Evolutionary conservation across 495 filamentous ascomycete genomes (phyloP).

Genomic region (Aspergillus olivimuriae): DNA sequence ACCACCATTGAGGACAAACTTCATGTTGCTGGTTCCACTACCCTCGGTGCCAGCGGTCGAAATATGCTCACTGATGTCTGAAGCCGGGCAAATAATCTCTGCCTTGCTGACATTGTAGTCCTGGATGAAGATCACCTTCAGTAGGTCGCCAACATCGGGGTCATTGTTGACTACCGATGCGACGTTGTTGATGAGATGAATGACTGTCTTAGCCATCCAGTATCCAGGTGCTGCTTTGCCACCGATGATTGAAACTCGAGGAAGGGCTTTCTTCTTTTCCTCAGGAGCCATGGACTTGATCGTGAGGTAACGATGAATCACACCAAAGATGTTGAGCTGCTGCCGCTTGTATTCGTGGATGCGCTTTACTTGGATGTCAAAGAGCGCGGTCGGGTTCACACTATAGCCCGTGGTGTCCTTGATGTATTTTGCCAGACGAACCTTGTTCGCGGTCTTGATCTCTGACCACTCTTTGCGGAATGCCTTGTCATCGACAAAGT

Average conservation of each 20-base stretch:
- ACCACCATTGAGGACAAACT: conserved; percentile 95
- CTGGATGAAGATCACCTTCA: conserved; percentile 95
- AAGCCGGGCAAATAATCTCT: conserved; percentile 90
- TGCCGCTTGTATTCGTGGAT: conserved; percentile 99
- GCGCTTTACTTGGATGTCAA: conserved; percentile 97
- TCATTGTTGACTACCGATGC: conserved; percentile 90
- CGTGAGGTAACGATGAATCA: conserved; percentile 88
- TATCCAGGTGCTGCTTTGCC: conserved; percentile 97
- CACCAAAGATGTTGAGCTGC: conserved; percentile 97
- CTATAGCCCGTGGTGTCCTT: conserved; percentile 68
- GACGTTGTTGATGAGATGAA: conserved; percentile 91
- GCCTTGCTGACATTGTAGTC: conserved; percentile 99
- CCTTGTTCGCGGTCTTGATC: conserved; percentile 76
- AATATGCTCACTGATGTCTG: conserved; percentile 96
- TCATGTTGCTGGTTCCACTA: conserved; percentile 80
- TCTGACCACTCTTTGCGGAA: conserved; percentile 90
- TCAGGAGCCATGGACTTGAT: conserved; percentile 81
- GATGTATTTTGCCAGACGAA: conserved; percentile 84
- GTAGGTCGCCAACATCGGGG: conserved; percentile 79
- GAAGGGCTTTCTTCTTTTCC: conserved; percentile 79
- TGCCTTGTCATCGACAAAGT: conserved; percentile 70
- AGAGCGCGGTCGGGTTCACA: conserved; percentile 83
- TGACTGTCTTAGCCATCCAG: conserved; percentile 99
- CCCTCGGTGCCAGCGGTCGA: conserved; percentile 93
- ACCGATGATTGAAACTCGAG: conserved; percentile 95